Conservation (phyloP, 2,329 filamentous ascomycete genomes). For the Apiospora sp. region DNA sequence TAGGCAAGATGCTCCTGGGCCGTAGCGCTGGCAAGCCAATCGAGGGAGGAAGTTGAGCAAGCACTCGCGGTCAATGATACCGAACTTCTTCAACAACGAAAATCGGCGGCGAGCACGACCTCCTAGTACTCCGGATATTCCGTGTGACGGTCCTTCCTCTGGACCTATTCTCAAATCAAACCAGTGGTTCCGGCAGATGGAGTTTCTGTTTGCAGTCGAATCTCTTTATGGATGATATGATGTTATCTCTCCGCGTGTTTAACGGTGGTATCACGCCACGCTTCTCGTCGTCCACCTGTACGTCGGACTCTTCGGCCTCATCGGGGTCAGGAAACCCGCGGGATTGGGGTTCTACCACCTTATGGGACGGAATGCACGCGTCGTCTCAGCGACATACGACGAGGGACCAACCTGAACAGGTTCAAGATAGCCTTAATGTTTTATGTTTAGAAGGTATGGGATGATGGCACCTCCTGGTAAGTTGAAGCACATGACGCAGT, state of each 20-base stretch:
- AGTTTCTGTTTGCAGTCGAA: background rate
- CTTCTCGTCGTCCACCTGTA: background rate
- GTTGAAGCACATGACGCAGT: background rate
- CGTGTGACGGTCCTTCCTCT: background rate
- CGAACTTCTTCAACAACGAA: background rate
- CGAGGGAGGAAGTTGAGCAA: background rate
- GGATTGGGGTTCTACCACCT: background rate
- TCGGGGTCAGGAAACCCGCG: background rate
- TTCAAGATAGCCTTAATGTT: background rate
- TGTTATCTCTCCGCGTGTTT: background rate
- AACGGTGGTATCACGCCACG: background rate
- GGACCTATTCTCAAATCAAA: background rate
- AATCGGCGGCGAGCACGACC: background rate
- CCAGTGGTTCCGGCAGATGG: background rate
- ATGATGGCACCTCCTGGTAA: background rate
- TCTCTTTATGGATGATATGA: too few species aligned
- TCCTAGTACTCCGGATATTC: background rate
- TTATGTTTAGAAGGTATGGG: background rate
- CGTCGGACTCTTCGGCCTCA: background rate
- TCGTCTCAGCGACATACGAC: constrained; percentile 15
- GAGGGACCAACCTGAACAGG: background rate
- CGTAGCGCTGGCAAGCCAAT: background rate
- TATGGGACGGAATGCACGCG: background rate
- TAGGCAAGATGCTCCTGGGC: background rate
- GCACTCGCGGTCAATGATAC: background rate